A percentile compares a stretch with the other conserved stretches of the same genome.
Conservation (phyloP, 306 rosid species). For the Corylus americana region DNA sequence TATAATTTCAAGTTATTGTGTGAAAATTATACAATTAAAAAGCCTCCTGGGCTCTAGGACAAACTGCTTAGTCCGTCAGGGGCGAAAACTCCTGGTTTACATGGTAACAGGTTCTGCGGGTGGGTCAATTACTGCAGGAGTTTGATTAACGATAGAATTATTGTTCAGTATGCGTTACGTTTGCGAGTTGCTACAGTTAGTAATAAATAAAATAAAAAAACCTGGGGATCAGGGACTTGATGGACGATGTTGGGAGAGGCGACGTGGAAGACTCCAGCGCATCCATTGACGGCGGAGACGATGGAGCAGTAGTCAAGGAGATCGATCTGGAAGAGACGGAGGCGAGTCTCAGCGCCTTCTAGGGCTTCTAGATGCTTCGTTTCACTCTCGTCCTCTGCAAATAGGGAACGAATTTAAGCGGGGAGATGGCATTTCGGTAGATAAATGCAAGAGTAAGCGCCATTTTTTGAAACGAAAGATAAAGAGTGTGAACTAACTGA, state of each 20-base stretch:
- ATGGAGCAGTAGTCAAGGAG: conserved; percentile 64
- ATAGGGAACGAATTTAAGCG: background rate
- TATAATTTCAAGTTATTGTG: too few species aligned
- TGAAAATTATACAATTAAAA: too few species aligned
- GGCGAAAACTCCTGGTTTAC: too few species aligned
- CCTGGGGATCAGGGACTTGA: conserved; percentile 70
- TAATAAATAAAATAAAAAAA: background rate
- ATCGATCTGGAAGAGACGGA: conserved; percentile 82
- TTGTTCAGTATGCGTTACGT: too few species aligned
- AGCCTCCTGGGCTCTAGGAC: too few species aligned
- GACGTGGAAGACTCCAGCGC: conserved; percentile 83
- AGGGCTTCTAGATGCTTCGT: conserved; percentile 74
- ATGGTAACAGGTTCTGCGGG: too few species aligned
- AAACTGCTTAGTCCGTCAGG: too few species aligned
- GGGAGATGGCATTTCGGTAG: background rate
- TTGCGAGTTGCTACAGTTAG: too few species aligned
- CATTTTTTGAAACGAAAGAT: background rate
- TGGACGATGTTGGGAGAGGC: conserved; percentile 81
- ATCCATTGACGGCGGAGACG: conserved; percentile 59
- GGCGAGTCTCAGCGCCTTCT: conserved; percentile 56
- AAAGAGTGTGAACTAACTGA: conserved; percentile 37
- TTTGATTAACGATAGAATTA: too few species aligned
- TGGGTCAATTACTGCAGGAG: too few species aligned
- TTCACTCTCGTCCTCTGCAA: conserved; percentile 64
- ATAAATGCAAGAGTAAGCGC: background rate